Percentiles rank a stretch among this genome's conserved stretches.
Conservation (phyloP, 2,329 filamentous ascomycete species). For the Phialemonium atrogriseum region DNA sequence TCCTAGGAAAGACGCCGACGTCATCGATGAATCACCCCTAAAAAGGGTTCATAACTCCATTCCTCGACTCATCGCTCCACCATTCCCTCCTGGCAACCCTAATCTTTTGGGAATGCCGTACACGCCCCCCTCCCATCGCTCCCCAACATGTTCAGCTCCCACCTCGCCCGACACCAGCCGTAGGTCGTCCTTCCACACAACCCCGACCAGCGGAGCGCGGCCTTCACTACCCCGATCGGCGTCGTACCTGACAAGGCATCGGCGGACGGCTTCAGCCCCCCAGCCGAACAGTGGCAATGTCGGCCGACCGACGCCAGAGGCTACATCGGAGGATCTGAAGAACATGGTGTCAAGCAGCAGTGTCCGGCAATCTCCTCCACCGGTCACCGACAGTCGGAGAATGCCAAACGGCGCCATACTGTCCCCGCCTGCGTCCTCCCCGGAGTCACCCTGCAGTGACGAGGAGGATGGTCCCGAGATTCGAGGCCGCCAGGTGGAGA, state of each 20-base stretch:
- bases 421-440: slow-evolving; percentile 88
- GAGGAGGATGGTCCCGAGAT: slow-evolving; percentile 56
- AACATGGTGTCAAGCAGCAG: slow-evolving; percentile 44
- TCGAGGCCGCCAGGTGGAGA: slow-evolving; percentile 40
- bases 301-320: slow-evolving; percentile 36
- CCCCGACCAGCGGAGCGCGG: slow-evolving; percentile 29
- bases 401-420: slow-evolving; percentile 82
- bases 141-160: slow-evolving; percentile 50
- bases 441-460: slow-evolving; percentile 74
- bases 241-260: slow-evolving; percentile 57
- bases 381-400: slow-evolving; percentile 58
- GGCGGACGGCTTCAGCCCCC: slow-evolving; percentile 45
- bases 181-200: slow-evolving; percentile 44
- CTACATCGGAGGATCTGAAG: slow-evolving; percentile 42
- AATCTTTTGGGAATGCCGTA: slow-evolving; percentile 63
- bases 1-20: neutral
- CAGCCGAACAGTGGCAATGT: slow-evolving; percentile 12
- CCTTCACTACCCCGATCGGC: slow-evolving; percentile 54
- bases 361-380: slow-evolving; percentile 77
- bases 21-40: slow-evolving; percentile 3
- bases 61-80: neutral
- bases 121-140: slow-evolving; percentile 66
- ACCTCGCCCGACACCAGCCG: slow-evolving; percentile 50
- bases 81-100: neutral
- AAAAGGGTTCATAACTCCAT: neutral